Base-by-base conservation (phyloP, 345 rosid genomes). In the Salix purpurea region DNA sequence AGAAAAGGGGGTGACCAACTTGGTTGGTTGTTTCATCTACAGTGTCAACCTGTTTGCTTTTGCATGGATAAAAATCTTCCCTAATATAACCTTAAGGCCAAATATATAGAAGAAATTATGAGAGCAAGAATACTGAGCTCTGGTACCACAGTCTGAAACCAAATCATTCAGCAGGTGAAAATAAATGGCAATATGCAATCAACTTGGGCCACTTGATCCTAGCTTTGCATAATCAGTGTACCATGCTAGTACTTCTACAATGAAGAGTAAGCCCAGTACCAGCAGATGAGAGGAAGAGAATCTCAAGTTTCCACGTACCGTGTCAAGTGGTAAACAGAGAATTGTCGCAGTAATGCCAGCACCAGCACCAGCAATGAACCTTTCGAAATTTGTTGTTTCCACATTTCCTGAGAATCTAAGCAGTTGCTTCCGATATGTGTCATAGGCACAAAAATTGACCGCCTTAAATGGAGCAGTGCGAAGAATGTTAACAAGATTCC, bases 391-490 rank as follows among this genome's bases (percentile, higher is more conserved):
- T 8, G 90, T 88, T 7, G 90, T 86, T 70, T 87, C 95, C 76
- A 87, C 84, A 42, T 89, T 89, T 69, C 93, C 87, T 1, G 92
- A 84, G 8, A 88, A 58, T 48, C 77, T 84, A 42, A 86, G 88
- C 86, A 91, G 82, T 70, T 90, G 91, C 72, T 89, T 87, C 82
- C 96, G 85, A 36, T 90, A 91, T 1, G 92, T 90, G 80, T 90
- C 96, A 62, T 86, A 89, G n/a, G 96, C 91, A 71, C 77, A 88
- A 77, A 91, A 91, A 80, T 91, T 89, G 80, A 91, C 83, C 4
- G 96, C 91, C 75, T 89, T 91, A 79, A 91, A 91, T 44, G 96
- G 96, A 65, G 96, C 96, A 32, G 93, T 91, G 18, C 92, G 79
- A 40, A 91, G 92, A 75, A 91, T 85, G 80, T 91, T 91, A 70